A percentile compares a stretch with the other conserved stretches of the same genome.
These are phyloP conservation scores for Boletus calvinii DNA, from an alignment of 1,284 basidiomycete genomes.

Conservation along the genomic window DNA sequence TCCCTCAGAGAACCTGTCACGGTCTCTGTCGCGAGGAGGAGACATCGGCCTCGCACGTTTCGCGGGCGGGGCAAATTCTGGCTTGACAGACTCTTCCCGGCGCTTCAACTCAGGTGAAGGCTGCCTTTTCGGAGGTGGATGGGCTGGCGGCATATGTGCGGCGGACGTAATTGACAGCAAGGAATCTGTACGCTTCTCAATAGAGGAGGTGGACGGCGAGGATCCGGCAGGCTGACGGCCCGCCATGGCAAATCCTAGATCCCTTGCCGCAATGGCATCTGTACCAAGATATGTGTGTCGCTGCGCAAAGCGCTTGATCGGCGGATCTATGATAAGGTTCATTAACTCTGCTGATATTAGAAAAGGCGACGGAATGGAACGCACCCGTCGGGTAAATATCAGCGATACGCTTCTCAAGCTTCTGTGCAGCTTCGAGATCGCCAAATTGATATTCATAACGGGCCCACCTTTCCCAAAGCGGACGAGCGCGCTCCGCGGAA, in stretches of 20 bases:
- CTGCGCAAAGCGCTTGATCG: conserved; percentile 90
- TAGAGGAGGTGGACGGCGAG: conserved; percentile 29
- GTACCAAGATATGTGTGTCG: conserved; percentile 85
- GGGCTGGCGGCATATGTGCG: conserved; percentile 29
- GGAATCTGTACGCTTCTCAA: conserved; percentile 50
- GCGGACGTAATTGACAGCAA: conserved; percentile 40
- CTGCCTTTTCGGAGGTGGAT: conserved; percentile 24
- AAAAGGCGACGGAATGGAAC: conserved; percentile 12
- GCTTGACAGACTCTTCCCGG: conserved; percentile 41
- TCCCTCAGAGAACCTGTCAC: conserved; percentile 46
- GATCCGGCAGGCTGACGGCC: conserved; percentile 37
- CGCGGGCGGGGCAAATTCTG: conserved; percentile 44
- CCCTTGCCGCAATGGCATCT: conserved; percentile 86
- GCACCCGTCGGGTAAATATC: conserved; percentile 85
- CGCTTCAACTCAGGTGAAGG: conserved; percentile 40
- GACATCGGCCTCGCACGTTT: conserved; percentile 57
- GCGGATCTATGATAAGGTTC: conserved; percentile 57
- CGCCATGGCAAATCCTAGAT: conserved; percentile 75
- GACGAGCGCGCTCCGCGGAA: conserved; percentile 75
- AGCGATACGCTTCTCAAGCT: conserved; percentile 85
- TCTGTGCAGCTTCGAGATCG: conserved; percentile 85
- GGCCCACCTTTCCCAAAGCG: conserved; percentile 95
- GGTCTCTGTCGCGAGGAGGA: conserved; percentile 51
- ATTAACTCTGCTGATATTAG: not conserved
- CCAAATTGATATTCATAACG: conserved; percentile 95